Evolutionary conservation across 306 rosid genomes (phyloP).

Genomic region (Acacia acuminata): DNA sequence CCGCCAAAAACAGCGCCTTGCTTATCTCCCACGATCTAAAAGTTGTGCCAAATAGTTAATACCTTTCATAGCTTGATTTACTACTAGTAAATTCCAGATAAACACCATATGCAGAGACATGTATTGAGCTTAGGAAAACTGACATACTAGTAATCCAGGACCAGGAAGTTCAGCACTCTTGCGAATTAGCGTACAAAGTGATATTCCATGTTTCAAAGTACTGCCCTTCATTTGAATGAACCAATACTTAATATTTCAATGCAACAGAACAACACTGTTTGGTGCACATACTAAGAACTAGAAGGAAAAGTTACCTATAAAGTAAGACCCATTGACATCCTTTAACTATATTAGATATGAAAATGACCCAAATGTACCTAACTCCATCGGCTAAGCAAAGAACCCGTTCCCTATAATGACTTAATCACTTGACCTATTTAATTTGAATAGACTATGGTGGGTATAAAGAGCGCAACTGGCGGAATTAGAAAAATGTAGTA

Average conservation of each 20-base stretch:
- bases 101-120: neutral
- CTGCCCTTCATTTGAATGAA: slow-evolving; percentile 97
- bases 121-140: slow-evolving; percentile 17
- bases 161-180: slow-evolving; percentile 78
- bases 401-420: too few species aligned
- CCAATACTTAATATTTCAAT: slow-evolving; percentile 44
- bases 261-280: slow-evolving; percentile 19
- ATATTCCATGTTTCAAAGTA: slow-evolving; percentile 89
- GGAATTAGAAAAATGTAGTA: too few species aligned
- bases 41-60: slow-evolving; percentile 26
- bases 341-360: slow-evolving; percentile 93
- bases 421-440: too few species aligned
- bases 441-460: too few species aligned
- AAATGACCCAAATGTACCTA: too few species aligned
- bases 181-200: slow-evolving; percentile 96
- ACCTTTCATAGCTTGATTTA: slow-evolving; percentile 24
- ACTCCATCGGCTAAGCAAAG: too few species aligned
- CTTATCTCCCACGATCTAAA: slow-evolving; percentile 86
- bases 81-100: slow-evolving; percentile 24
- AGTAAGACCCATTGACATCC: slow-evolving; percentile 90
- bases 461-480: too few species aligned
- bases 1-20: too few species aligned
- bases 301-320: slow-evolving; percentile 71
- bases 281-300: slow-evolving; percentile 22
- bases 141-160: slow-evolving; percentile 88